phyloP scores from a whole-genome alignment of 306 rosid genomes.

The Crataegus laevigata region DNA sequence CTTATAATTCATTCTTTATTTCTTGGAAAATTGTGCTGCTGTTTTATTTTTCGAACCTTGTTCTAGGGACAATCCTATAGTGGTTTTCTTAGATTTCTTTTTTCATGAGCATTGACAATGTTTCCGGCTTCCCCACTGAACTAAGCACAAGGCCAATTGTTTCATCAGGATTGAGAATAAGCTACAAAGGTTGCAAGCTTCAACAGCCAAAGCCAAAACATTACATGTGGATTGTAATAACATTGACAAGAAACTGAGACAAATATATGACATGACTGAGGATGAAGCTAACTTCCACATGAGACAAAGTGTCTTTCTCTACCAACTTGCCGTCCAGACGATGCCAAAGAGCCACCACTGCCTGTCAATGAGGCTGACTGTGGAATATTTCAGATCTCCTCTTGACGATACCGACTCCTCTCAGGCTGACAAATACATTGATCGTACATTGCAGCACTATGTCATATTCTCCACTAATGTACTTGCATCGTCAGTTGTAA shows the following conservation, averaged over 20 bases:
- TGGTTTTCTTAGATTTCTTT: not conserved
- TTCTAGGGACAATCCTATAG: not conserved
- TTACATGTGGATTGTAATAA: slow-evolving; percentile 74
- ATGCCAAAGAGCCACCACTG: slow-evolving; percentile 96
- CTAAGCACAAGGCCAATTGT: slow-evolving; percentile 20
- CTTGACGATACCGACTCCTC: slow-evolving; percentile 31
- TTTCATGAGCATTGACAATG: not conserved
- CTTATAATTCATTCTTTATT: not conserved
- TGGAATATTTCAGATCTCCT: slow-evolving; percentile 73
- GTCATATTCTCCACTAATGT: slow-evolving; percentile 79
- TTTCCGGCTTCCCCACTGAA: not conserved
- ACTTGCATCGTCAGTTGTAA: slow-evolving; percentile 81
- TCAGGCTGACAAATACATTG: slow-evolving; percentile 45
- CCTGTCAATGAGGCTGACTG: slow-evolving; percentile 84
- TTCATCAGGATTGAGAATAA: slow-evolving; percentile 58
- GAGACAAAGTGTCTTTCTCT: slow-evolving; percentile 96
- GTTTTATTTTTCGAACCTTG: not conserved
- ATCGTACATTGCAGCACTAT: slow-evolving; percentile 67
- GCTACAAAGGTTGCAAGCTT: slow-evolving; percentile 53
- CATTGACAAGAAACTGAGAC: slow-evolving; percentile 96
- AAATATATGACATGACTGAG: slow-evolving; percentile 84
- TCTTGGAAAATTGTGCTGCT: not conserved
- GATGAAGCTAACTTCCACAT: slow-evolving; percentile 93
- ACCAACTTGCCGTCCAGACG: slow-evolving; percentile 90
- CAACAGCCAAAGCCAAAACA: slow-evolving; percentile 59